Base-by-base conservation (phyloP, 257 asterid genomes). In the Salvia miltiorrhiza region DNA sequence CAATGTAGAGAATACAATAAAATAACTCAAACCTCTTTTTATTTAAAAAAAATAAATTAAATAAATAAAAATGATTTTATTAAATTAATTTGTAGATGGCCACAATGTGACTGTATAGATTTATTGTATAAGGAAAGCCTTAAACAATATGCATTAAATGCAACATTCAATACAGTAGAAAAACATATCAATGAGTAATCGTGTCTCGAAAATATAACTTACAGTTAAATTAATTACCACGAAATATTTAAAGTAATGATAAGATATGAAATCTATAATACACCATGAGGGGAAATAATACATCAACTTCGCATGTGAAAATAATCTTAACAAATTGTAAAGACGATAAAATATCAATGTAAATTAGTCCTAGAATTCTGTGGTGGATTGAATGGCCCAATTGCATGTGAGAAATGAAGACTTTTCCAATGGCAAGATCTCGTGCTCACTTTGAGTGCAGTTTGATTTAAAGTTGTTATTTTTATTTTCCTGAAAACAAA, bases 381-480 rank as follows among this genome's bases (percentile, higher is more conserved):
- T 19, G 63, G 67, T 23, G 10, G 48, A 7, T 72, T 72, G 44
- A 47, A 4, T 39, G 48, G 35, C 35, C 35, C 35, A 63, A 39
- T 63, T 57, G 72, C 74, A 74, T 67, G 74, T 74, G 78, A 40
- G 24, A 45, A 66, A 58, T 73, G 30, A 28, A 30, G 61, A 49
- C 65, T 74, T 74, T 69, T 69, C 47, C 68, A 63, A 62, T 45
- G 13, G 64, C 69, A 74, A 73, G 58, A 68, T 72, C 58, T 64
- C 67, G 19, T 50, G 67, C 68, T 23, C 26, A 14, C 74, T 73
- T 78, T 67, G 75, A 73, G 61, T 73, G 57, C 49, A 39, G 19
- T 65, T 33, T 40, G 57, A 52, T 70, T 37, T 52, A 43, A 45
- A 12, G n/a, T 45, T 39, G 3, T 23, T 53, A 0, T 9, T 39